Evolutionary conservation across 257 asterid genomes (phyloP), one percentile per base, ranked within the genome.

Genomic region (Penstemon barbatus): DNA sequence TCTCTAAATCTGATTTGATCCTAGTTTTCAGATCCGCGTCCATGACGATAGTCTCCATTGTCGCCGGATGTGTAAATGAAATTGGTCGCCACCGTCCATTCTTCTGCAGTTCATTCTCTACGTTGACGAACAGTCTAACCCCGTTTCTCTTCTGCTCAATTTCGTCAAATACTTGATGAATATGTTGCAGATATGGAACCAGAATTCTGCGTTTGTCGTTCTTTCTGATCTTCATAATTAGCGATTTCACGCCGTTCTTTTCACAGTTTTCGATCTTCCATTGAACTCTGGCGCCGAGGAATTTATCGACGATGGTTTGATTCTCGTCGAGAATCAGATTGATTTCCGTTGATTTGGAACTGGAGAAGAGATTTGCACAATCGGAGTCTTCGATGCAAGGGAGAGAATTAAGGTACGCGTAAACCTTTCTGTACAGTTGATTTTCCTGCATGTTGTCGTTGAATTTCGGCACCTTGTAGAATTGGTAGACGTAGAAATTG

Each of bases 361-460:
- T 83, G 36, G 97, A 79, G 59, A 92, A 77, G 33, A 92, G 95
- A 81, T 88, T 92, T 12, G 89, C 88, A 84, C 74, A 90, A 78
- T 88, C 97, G 57, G 96, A 86, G 57, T 90, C 95, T 46, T 90
- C 96, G 8, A 88, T 79, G 36, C 78, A 74, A 0, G 96, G 93
- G 18, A 86, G 82, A 8, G 98, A 90, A 77, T 84, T 90, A 12
- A 88, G 89, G 80, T 92, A 92, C 65, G 88, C 60, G 51, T 70
- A 69, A 19, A 90, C 91, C 82, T 79, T 85, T 8, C 85, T 55
- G 60, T 81, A 86, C 38, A 92, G 75, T 49, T 88, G 97, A 81
- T 92, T 92, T 25, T 90, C 96, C 85, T 90, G 98, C 91, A 88
- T 82, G 83, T 86, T 78, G n/a, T 83, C 81, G 77, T 92, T 92